A percentile compares a stretch with the other conserved stretches of the same genome.
Conservation (phyloP, 116 monocot genomes). For the Cymodocea nodosa region DNA sequence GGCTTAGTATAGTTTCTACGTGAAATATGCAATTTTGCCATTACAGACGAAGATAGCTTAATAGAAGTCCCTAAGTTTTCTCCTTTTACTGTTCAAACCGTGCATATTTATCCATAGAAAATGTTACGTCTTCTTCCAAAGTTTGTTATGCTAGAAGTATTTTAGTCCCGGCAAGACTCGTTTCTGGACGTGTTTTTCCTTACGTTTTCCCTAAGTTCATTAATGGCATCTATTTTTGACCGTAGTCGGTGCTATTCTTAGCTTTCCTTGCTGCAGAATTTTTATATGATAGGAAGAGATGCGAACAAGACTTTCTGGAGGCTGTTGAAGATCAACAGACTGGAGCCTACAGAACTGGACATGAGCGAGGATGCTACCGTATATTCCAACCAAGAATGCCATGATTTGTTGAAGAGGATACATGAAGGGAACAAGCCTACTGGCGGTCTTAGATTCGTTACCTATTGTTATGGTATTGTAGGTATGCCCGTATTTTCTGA, state of each 20-base stretch:
- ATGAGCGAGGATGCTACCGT: slow-evolving; percentile 58
- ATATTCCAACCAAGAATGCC: slow-evolving; percentile 51
- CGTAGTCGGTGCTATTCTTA: neutral
- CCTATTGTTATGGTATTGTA: slow-evolving; percentile 81
- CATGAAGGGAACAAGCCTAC: slow-evolving; percentile 59
- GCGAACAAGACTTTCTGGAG: slow-evolving; percentile 54
- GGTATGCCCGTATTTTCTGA: slow-evolving; percentile 22
- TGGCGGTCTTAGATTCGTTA: slow-evolving; percentile 81
- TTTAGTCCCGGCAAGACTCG: no score
- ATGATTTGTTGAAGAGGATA: slow-evolving; percentile 48
- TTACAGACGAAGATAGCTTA: no score
- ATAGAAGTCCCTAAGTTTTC: no score
- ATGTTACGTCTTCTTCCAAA: no score
- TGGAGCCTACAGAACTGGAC: slow-evolving; percentile 58
- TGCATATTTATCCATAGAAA: no score
- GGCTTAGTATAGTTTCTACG: neutral
- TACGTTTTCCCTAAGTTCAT: neutral
- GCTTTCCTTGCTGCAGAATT: slow-evolving; percentile 36
- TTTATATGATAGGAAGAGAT: slow-evolving; percentile 88
- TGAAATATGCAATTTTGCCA: neutral
- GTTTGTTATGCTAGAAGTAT: no score
- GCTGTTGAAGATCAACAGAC: slow-evolving; percentile 70
- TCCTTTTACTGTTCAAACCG: no score
- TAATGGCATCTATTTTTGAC: neutral
- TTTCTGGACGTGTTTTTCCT: slow-evolving; percentile 8